Evolutionary conservation across 2,329 filamentous ascomycete genomes (phyloP).

Genomic region (Setomelanomma holmii): DNA sequence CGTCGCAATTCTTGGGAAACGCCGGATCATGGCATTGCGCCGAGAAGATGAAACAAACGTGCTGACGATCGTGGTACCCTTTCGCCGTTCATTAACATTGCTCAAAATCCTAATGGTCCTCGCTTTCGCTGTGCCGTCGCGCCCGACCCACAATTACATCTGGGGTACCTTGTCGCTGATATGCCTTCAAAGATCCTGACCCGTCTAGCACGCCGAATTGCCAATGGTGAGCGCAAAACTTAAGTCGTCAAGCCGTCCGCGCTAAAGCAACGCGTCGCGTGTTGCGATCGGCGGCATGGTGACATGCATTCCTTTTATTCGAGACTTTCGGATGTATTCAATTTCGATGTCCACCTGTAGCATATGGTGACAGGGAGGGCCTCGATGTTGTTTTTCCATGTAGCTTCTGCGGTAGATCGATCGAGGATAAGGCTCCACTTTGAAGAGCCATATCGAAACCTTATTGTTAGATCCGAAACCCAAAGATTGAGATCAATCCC

Average conservation of each 20-base stretch:
- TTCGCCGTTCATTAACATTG: constrained; percentile 16
- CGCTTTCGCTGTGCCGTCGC: constrained; percentile 9
- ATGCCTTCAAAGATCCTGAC: not conserved
- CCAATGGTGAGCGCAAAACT: too few relatives aligned
- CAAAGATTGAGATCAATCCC: not conserved
- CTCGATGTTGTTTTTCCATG: not conserved
- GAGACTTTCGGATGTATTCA: too few relatives aligned
- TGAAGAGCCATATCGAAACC: not conserved
- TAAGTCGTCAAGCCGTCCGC: too few relatives aligned
- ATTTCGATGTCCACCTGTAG: too few relatives aligned
- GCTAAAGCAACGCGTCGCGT: too few relatives aligned
- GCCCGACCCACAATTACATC: constrained; percentile 8
- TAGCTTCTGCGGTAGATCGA: not conserved
- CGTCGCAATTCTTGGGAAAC: too few relatives aligned
- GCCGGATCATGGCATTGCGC: constrained; percentile 7
- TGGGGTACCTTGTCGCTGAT: constrained; percentile 17
- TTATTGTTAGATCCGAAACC: not conserved
- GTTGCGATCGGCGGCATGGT: too few relatives aligned
- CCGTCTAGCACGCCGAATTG: too few relatives aligned
- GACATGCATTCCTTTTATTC: too few relatives aligned
- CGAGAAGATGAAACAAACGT: constrained; percentile 12
- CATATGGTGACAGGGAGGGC: too few relatives aligned
- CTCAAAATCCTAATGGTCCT: constrained; percentile 8
- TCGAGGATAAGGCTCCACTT: not conserved
- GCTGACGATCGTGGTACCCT: constrained; percentile 15